Base-by-base conservation (phyloP, 2,329 filamentous ascomycete species). In the Pseudonectria buxi region DNA sequence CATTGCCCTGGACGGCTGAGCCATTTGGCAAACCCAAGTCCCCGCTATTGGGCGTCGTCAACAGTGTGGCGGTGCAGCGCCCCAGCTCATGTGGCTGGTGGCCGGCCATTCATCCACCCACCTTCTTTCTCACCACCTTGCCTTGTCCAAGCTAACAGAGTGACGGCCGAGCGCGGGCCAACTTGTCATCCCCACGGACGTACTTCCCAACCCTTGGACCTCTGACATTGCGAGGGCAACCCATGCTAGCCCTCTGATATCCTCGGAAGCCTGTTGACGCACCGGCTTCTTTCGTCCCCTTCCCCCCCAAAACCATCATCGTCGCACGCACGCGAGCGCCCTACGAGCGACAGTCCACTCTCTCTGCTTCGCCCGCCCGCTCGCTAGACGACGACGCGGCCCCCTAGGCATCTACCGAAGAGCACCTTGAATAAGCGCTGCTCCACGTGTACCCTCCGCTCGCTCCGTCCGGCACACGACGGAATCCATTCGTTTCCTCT, bases 211-310 rank as follows among this genome's bases (percentile, higher is more conserved):
- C 39, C 44, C 42, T 43, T 45, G 41, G 38, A 47, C 43, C 40
- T 29, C 49, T 45, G 47, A 51, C 49, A 46, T 49, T 22, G 46
- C 47, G 43, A 47, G 49, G 40, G 41, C 47, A 35, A 50, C 43
- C 41, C 39, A 46, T 50, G 41, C 44, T 51, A 37, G 39, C 37
- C 18, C 18, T 22, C 18, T 22, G 18, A 22, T 22, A 22, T 22
- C 18, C 18, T 22, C 18, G 18, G 18, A 22, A 22, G 18, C 18
- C 18, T 22, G 18, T 22, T 9, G 18, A 22, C 18, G 18, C 18
- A 22, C 18, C 9, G 18, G 18, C 18, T 6, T 22, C 18, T 22
- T 22, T 22, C 18, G 18, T n/a, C n/a, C n/a, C 18, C 18, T 22
- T 5, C 18, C 5, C 5, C 18, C 18, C 18, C 5, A 22, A 22